phyloP scores from a whole-genome alignment of 2,329 filamentous ascomycete genomes.

The Nemania sp. region DNA sequence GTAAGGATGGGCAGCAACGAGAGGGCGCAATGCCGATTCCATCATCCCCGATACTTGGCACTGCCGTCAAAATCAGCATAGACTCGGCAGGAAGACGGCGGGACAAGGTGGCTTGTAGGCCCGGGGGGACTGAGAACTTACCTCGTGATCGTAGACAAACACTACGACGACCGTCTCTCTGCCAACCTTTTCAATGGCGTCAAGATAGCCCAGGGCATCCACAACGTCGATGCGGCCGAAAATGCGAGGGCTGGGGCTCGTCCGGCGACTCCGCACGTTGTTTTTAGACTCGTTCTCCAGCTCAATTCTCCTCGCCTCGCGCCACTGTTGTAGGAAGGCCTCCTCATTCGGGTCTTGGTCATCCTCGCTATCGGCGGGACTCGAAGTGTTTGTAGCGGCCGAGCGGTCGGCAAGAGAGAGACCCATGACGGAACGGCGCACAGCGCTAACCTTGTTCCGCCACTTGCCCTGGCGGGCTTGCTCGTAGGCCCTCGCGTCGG shows the following conservation, averaged over 20 bases:
- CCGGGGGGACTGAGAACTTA: slow-evolving; percentile 49
- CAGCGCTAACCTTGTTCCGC: slow-evolving; percentile 56
- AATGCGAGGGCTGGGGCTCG: slow-evolving; percentile 74
- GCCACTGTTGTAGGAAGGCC: slow-evolving; percentile 82
- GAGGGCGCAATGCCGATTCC: slow-evolving; percentile 74
- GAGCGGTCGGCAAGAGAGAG: slow-evolving; percentile 46
- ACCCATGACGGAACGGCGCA: slow-evolving; percentile 61
- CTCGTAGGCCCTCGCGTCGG: slow-evolving; percentile 79
- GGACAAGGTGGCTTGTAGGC: background rate
- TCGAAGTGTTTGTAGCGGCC: slow-evolving; percentile 39
- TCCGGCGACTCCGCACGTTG: slow-evolving; percentile 66
- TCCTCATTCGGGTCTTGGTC: slow-evolving; percentile 70
- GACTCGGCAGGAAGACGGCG: background rate
- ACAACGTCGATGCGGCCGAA: slow-evolving; percentile 83
- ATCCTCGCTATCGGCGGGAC: slow-evolving; percentile 50
- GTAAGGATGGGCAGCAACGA: slow-evolving; percentile 72
- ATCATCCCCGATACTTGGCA: slow-evolving; percentile 79
- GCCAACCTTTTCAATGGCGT: slow-evolving; percentile 89
- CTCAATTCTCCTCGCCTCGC: slow-evolving; percentile 77
- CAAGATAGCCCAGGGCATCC: slow-evolving; percentile 90
- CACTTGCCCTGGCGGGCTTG: slow-evolving; percentile 63
- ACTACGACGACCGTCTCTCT: slow-evolving; percentile 85
- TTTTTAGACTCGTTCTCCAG: slow-evolving; percentile 65
- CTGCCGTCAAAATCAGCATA: slow-evolving; percentile 51
- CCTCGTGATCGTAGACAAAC: slow-evolving; percentile 87